Conservation (phyloP, 164 flowering plant genomes). For the Chimonanthus praecox region DNA sequence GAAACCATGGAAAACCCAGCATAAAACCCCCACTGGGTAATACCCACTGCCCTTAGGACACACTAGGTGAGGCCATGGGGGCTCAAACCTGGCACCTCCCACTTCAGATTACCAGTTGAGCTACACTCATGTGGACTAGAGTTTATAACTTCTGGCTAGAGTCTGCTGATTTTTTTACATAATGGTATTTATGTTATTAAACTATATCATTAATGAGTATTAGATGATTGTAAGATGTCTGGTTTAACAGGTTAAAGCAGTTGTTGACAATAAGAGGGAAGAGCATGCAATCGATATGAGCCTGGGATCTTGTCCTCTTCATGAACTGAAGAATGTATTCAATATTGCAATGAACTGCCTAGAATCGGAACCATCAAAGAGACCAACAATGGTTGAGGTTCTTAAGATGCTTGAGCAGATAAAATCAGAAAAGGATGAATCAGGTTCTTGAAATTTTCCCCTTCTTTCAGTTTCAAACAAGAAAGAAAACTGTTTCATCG, state of each 20-base stretch:
- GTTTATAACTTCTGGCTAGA: too few species aligned
- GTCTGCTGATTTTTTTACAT: not conserved
- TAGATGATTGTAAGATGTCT: not conserved
- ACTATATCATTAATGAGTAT: not conserved
- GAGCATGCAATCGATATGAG: conserved; percentile 58
- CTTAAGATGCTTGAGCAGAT: conserved; percentile 74
- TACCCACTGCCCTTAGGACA: too few species aligned
- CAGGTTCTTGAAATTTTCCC: conserved; percentile 10
- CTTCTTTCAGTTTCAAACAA: not conserved
- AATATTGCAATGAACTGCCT: conserved; percentile 69
- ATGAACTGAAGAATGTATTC: conserved; percentile 61
- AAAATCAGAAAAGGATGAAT: conserved; percentile 27
- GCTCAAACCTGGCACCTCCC: too few species aligned
- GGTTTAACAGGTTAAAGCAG: conserved; percentile 64
- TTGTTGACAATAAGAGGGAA: conserved; percentile 59
- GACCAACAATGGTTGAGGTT: conserved; percentile 92
- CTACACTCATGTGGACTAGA: too few species aligned
- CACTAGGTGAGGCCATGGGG: too few species aligned
- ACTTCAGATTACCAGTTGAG: too few species aligned
- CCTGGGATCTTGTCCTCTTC: conserved; percentile 34
- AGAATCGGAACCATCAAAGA: conserved; percentile 64
- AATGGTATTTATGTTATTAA: too few species aligned
- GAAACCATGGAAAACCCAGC: too few species aligned
- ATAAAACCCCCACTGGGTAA: too few species aligned
- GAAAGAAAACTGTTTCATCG: not conserved